Evolutionary conservation across 805 yeast genomes (phyloP).

Genomic region (Ogataea kodamae): DNA sequence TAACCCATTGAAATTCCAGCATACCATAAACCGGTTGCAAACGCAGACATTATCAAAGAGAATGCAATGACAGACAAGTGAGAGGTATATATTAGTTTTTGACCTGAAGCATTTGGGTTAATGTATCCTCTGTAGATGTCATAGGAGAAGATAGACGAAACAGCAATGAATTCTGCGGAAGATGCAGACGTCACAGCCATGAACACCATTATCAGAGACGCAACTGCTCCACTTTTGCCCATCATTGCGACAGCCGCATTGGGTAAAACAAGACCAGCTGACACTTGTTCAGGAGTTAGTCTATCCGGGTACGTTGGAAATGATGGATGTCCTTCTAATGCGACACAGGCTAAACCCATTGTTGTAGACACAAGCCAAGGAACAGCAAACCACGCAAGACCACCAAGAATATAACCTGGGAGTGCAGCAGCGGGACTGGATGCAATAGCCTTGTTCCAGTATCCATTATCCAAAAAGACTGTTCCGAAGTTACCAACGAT

Average conservation of each 20-base stretch:
- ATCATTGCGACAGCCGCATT: slow-evolving; percentile 78
- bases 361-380: slow-evolving; percentile 82
- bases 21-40: slow-evolving; percentile 76
- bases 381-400: slow-evolving; percentile 87
- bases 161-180: slow-evolving; percentile 88
- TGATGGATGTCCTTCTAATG: slow-evolving; percentile 61
- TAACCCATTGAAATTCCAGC: slow-evolving; percentile 86
- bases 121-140: slow-evolving; percentile 81
- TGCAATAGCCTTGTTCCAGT: slow-evolving; percentile 42
- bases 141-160: slow-evolving; percentile 79
- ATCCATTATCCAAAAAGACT: slow-evolving; percentile 28
- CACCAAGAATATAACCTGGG: slow-evolving; percentile 87
- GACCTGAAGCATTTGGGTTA: slow-evolving; percentile 76
- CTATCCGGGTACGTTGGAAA: slow-evolving; percentile 79
- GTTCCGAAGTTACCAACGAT: slow-evolving; percentile 68
- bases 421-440: slow-evolving; percentile 74
- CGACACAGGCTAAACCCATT: slow-evolving; percentile 80
- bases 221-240: slow-evolving; percentile 88
- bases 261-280: slow-evolving; percentile 77
- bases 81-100: slow-evolving; percentile 62
- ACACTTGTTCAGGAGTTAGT: slow-evolving; percentile 64
- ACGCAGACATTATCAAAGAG: slow-evolving; percentile 70
- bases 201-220: slow-evolving; percentile 72
- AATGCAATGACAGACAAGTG: slow-evolving; percentile 60
- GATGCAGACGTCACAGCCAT: slow-evolving; percentile 93